Evolutionary conservation across 1,284 basidiomycete species (phyloP).

Genomic region (Ceratobasidium sp.): DNA sequence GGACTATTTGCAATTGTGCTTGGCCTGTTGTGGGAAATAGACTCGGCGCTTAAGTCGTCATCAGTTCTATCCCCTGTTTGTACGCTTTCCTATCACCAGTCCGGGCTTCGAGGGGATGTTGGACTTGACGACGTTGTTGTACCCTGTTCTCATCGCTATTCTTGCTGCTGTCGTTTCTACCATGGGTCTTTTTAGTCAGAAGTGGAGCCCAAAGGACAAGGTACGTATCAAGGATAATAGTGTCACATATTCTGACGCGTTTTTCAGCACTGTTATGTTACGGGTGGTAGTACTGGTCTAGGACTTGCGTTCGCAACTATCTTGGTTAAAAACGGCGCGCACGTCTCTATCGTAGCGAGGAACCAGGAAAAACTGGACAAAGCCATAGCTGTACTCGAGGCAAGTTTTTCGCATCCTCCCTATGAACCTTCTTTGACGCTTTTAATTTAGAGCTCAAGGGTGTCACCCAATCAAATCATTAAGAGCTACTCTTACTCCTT

Average conservation of each 20-base stretch:
- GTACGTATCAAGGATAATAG: constrained; percentile 49
- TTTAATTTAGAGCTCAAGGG: constrained; percentile 49
- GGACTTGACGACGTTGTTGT: constrained; percentile 2
- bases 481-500: constrained; percentile 75
- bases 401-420: constrained; percentile 51
- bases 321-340: constrained; percentile 78
- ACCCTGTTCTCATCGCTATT: constrained; percentile 42
- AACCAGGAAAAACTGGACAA: constrained; percentile 70
- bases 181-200: constrained; percentile 50
- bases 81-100: too few species aligned
- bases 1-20: too few species aligned
- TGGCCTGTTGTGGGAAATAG: too few species aligned
- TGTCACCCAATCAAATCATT: constrained; percentile 68
- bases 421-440: constrained; percentile 54
- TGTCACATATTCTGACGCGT: constrained; percentile 6
- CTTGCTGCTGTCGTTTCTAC: constrained; percentile 39
- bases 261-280: constrained; percentile 78
- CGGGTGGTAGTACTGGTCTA: constrained; percentile 85
- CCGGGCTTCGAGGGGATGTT: constrained; percentile 6
- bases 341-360: constrained; percentile 86
- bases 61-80: too few species aligned
- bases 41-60: too few species aligned
- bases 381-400: constrained; percentile 75
- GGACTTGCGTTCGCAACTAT: constrained; percentile 80
- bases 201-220: constrained; percentile 56